Conservation (phyloP, 768 basidiomycete genomes). For the Sutorius australiensis region DNA sequence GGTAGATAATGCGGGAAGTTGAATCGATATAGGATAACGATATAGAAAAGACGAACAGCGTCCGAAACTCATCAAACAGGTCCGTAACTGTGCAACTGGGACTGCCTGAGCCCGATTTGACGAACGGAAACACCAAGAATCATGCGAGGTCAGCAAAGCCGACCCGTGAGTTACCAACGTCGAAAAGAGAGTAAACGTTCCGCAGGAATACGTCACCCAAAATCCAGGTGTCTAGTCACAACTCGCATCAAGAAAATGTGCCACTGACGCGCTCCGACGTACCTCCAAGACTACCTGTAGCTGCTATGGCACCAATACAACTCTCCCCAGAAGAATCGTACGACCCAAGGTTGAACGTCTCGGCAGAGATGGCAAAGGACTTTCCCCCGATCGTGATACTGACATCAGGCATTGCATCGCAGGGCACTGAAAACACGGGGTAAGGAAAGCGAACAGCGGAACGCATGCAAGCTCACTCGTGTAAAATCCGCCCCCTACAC, state of each 20-base stretch:
- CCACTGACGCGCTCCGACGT: neutral
- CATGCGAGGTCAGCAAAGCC: conserved; percentile 37
- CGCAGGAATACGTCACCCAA: conserved; percentile 41
- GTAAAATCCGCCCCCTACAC: conserved; percentile 35
- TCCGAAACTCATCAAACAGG: neutral
- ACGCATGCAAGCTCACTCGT: conserved; percentile 17
- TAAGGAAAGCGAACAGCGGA: conserved; percentile 1
- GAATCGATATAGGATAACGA: neutral
- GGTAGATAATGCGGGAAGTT: neutral
- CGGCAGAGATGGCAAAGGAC: conserved; percentile 28
- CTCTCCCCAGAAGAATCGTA: conserved; percentile 5
- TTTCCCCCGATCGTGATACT: conserved; percentile 36
- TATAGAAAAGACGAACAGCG: neutral
- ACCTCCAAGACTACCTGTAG: conserved; percentile 19
- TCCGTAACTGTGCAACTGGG: neutral
- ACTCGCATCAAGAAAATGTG: neutral
- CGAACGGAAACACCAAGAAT: neutral
- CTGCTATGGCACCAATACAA: conserved; percentile 21
- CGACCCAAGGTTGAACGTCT: conserved; percentile 37
- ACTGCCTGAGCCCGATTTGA: conserved; percentile 3
- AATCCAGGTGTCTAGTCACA: conserved; percentile 29
- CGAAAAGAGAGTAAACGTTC: conserved; percentile 46
- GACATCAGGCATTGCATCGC: conserved; percentile 22
- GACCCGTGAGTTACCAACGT: conserved; percentile 36
- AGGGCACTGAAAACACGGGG: conserved; percentile 18